Evolutionary conservation across 2,329 filamentous ascomycete genomes (phyloP), one percentile per base, ranked within the genome.

Genomic region (Pseudogymnoascus sp.): DNA sequence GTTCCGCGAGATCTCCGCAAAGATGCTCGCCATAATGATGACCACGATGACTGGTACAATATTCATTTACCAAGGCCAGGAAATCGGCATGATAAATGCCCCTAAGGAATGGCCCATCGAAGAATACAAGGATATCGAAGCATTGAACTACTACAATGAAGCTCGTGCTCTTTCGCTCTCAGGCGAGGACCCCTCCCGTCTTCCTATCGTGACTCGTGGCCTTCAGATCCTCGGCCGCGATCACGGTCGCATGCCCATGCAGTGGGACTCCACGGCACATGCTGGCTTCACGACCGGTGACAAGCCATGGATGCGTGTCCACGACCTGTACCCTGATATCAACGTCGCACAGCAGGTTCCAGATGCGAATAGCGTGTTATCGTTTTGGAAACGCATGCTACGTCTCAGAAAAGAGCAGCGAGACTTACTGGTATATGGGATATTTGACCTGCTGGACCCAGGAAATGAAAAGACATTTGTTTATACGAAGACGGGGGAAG

Each of bases 241-340:
- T 70, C 83, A 90, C 69, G 80, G 85, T 7, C 78, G 87, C n/a
- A 80, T 84, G 3, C 87, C 87, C 0, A 83, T 91, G 76, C 85
- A 87, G 66, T 90, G 87, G 87, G 79, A 79, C 62, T 77, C 72
- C 0, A 74, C 75, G 0, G 71, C 76, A 0, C 78, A 86, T 65
- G 84, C 83, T 0, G 87, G 87, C 1, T 90, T 90, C 74, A 85
- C 84, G 6, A 72, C 75, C 62, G 75, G 74, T 0, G 77, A 76
- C 0, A 74, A 76, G 60, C 83, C 84, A 0, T 87, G 84, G 84
- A 87, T 87, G 83, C 76, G 81, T 2, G 76, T 82, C 10, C 78
- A 84, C 63, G 81, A 83, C 23, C 78, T 82, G 60, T 83, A 81
- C 63, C 74, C 70, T 43, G 71, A 72, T 0, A 75, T 86, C 70